Evolutionary conservation across 2,329 filamentous ascomycete species (phyloP).

Genomic region (Bimuria novae-zelandiae): DNA sequence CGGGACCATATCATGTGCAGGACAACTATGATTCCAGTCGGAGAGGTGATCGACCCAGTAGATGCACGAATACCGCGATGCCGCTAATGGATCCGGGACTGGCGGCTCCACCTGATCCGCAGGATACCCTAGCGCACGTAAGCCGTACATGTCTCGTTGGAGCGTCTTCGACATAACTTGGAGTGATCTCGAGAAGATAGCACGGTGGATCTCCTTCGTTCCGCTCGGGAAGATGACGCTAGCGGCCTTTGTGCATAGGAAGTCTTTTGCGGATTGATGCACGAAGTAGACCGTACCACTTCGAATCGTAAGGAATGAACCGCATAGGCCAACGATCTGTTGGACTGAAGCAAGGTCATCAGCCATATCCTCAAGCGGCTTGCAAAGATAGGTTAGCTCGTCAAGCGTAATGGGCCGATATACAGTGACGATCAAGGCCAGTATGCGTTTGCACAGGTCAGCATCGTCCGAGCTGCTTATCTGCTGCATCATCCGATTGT

Average conservation of each 20-base stretch:
- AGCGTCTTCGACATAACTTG: background rate
- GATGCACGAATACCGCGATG: background rate
- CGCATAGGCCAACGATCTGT: background rate
- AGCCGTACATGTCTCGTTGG: background rate
- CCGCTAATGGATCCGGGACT: background rate
- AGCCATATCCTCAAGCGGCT: background rate
- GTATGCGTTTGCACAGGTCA: background rate
- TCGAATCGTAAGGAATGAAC: background rate
- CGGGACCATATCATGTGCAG: background rate
- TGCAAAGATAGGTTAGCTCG: background rate
- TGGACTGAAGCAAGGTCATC: background rate
- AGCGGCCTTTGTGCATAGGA: background rate
- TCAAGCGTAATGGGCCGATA: background rate
- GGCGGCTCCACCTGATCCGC: background rate
- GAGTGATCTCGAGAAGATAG: background rate
- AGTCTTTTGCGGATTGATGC: background rate
- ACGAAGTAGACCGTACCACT: background rate
- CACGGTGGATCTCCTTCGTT: background rate
- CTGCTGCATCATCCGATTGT: background rate
- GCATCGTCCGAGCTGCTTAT: background rate
- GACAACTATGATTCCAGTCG: background rate
- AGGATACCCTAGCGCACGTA: background rate
- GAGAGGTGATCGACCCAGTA: background rate
- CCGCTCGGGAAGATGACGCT: background rate
- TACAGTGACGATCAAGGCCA: background rate